Conservation (phyloP, 768 basidiomycete species). For the Kondoa subrosea region DNA sequence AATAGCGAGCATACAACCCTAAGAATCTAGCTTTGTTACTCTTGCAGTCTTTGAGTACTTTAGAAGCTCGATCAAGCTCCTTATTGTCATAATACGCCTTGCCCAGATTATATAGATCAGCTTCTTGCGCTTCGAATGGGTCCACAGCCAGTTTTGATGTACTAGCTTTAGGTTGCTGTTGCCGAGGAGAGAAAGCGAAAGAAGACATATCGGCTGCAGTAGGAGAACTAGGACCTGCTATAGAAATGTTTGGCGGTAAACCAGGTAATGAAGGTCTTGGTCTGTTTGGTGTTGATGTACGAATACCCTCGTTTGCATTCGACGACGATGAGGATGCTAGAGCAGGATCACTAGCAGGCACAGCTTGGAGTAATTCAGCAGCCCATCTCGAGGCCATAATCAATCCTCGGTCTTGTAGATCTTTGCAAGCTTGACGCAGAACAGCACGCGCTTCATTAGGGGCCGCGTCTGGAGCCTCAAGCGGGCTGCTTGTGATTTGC, state of each 20-base stretch:
- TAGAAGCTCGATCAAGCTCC: constrained; percentile 58
- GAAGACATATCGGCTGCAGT: background rate
- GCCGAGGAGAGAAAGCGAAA: background rate
- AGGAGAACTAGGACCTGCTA: background rate
- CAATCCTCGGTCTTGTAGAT: constrained; percentile 4
- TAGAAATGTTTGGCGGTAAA: background rate
- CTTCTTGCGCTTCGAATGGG: constrained; percentile 2
- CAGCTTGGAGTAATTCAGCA: constrained; percentile 7
- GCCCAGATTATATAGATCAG: constrained; percentile 44
- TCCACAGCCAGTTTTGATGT: background rate
- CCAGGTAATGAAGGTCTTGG: constrained; percentile 4
- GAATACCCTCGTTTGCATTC: no score
- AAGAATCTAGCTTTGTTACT: constrained; percentile 63
- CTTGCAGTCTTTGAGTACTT: constrained; percentile 47
- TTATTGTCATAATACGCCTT: constrained; percentile 55
- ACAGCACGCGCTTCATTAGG: background rate
- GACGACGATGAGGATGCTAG: background rate
- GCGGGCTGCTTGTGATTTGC: background rate
- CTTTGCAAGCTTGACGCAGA: background rate
- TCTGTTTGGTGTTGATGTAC: constrained; percentile 8
- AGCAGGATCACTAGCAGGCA: constrained; percentile 1
- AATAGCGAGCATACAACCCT: constrained; percentile 58
- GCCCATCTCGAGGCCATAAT: constrained; percentile 2
- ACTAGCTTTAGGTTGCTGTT: background rate
- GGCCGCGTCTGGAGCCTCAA: background rate